phyloP scores from a whole-genome alignment of 345 rosid genomes.

The Lumnitzera racemosa region DNA sequence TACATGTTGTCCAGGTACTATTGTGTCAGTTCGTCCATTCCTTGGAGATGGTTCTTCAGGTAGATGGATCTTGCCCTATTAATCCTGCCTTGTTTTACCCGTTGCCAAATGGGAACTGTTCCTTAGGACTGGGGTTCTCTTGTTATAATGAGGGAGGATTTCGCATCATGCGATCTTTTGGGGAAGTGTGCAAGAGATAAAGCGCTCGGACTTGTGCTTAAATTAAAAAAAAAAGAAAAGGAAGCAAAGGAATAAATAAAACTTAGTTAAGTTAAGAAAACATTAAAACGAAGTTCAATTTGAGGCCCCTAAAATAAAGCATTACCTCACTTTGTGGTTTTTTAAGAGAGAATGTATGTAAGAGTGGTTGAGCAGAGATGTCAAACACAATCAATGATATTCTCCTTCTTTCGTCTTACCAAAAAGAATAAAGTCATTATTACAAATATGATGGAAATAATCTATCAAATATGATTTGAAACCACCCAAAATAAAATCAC shows the following conservation, averaged over 20 bases:
- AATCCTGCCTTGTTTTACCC: conserved; percentile 6
- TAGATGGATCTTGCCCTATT: not conserved
- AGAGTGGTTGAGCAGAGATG: not conserved
- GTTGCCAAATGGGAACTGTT: conserved; percentile 1
- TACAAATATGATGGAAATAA: no score
- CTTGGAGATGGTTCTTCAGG: not conserved
- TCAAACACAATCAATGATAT: conserved; percentile 3
- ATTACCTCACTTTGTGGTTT: not conserved
- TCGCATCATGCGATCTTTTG: not conserved
- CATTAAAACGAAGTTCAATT: not conserved
- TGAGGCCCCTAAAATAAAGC: not conserved
- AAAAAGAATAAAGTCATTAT: not conserved
- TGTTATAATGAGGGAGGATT: not conserved
- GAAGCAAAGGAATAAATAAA: no score
- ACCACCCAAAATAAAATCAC: no score
- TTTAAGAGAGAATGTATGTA: conserved; percentile 4
- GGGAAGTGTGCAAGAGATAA: no score
- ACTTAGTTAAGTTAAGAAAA: no score
- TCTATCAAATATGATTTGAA: no score
- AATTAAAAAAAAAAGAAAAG: no score
- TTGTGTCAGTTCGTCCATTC: no score
- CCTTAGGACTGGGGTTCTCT: not conserved
- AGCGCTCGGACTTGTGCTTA: no score
- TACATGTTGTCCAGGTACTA: no score
- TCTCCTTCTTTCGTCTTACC: conserved; percentile 2